Evolutionary conservation across 2,329 filamentous ascomycete species (phyloP).

Genomic region (Scedosporium apiospermum): DNA sequence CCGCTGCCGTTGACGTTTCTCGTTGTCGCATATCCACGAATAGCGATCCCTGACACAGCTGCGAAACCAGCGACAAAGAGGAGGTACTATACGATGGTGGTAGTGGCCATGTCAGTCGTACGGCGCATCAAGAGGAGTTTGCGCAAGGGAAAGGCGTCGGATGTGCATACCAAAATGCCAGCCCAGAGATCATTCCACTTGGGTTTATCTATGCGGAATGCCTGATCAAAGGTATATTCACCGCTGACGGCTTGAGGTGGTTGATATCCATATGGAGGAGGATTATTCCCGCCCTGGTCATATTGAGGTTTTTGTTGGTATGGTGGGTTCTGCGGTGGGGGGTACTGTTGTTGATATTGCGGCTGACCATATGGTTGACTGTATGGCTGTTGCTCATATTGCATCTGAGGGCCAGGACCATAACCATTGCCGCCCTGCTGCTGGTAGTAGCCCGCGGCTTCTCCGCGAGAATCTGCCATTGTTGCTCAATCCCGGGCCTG

Average conservation of each 20-base stretch:
- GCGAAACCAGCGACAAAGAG: slow-evolving; percentile 63
- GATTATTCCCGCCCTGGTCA: slow-evolving; percentile 12
- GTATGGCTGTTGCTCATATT: slow-evolving; percentile 8
- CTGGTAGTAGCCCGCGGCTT: slow-evolving; percentile 5
- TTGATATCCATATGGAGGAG: slow-evolving; percentile 24
- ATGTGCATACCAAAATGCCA: slow-evolving; percentile 54
- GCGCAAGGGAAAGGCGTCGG: background rate
- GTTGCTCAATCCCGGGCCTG: background rate
- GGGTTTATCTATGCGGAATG: slow-evolving; percentile 73
- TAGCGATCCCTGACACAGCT: slow-evolving; percentile 64
- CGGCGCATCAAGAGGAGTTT: background rate
- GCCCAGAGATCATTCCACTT: slow-evolving; percentile 92
- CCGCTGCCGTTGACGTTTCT: slow-evolving; percentile 57
- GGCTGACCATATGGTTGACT: slow-evolving; percentile 1
- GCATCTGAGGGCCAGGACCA: background rate
- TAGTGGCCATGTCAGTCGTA: background rate
- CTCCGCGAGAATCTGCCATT: background rate
- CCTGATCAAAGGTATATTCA: slow-evolving; percentile 61
- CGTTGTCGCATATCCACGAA: slow-evolving; percentile 63
- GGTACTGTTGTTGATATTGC: slow-evolving; percentile 17
- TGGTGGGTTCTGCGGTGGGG: slow-evolving; percentile 8
- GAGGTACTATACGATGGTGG: slow-evolving; percentile 45
- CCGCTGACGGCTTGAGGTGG: slow-evolving; percentile 29
- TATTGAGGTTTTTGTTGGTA: slow-evolving; percentile 11
- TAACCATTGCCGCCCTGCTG: background rate